Evolutionary conservation across 345 rosid species (phyloP), one percentile per base, ranked within the genome.

Genomic region (Sonneratia caseolaris): DNA sequence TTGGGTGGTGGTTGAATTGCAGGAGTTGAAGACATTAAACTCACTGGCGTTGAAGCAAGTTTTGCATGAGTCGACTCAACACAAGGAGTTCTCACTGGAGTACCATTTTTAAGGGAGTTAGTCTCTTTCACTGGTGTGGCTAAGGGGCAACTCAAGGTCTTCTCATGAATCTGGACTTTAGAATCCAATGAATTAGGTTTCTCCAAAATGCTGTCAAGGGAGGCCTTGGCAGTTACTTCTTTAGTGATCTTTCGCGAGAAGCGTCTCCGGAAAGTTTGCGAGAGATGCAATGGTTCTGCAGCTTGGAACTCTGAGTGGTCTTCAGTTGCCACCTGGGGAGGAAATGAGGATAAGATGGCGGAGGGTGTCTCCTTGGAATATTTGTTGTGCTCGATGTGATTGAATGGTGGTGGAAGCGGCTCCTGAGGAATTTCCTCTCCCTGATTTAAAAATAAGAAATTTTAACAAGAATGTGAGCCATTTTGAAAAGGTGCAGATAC

Each of bases 361-460:
- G 61, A 71, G 6, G 32, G 68, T 70, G 68, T 27, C 5, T 71
- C 71, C 36, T 69, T 67, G 10, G 61, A 51, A 47, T 57, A 68
- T 67, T 64, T 51, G 45, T 69, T 69, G 37, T 16, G 36, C 76
- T 82, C 79, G 32, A 68, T 67, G 49, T 56, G 72, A 75, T 81
- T 84, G 79, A 83, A 96, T 3, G 91, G 87, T 76, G 87, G 95
- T 1, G 97, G 98, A 64, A 96, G 86, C 16, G 77, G 73, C 38
- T 80, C 95, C 73, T 85, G 88, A 1, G 97, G 99, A 79, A 96
- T 76, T 64, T 88, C 93, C 73, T 81, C 96, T 69, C 82, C 91
- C 98, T 92, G 82, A 68, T 85, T 72, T 10, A 37, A 56, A n/a
- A 27, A 1, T 27, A 53, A 71, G 57, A 12, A 36, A 16, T 10